These are phyloP conservation scores for Colletotrichum theobromicola DNA, from an alignment of 2,329 filamentous ascomycete species.

Conservation along the genomic window DNA sequence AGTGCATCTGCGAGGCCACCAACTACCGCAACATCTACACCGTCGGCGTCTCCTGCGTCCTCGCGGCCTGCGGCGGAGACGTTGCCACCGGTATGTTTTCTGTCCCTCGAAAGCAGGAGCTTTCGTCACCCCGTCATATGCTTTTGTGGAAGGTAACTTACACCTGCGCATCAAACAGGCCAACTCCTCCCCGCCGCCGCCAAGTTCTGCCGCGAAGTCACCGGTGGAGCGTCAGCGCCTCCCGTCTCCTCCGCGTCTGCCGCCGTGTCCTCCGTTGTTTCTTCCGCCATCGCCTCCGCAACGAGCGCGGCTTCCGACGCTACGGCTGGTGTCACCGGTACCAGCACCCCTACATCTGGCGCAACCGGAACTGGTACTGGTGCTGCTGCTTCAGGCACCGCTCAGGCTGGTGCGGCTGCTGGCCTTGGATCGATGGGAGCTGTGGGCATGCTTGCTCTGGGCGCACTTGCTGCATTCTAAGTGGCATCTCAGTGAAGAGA, in stretches of 20 bases:
- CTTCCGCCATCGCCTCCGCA: not conserved
- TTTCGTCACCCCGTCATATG: not conserved
- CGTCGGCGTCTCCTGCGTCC: constrained; percentile 43
- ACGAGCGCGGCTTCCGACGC: not conserved
- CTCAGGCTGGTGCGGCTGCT: not conserved
- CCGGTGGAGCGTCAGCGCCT: constrained; percentile 5
- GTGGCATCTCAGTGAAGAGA: not conserved
- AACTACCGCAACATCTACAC: constrained; percentile 42
- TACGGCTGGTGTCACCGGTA: not conserved
- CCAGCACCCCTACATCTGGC: not conserved
- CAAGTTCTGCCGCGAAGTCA: constrained; percentile 24
- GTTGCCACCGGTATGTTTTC: constrained; percentile 22
- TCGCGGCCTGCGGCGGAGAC: constrained; percentile 46
- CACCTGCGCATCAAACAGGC: not conserved
- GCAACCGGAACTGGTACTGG: not conserved
- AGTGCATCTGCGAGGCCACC: constrained; percentile 26
- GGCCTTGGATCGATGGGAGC: not conserved
- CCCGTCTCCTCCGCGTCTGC: constrained; percentile 2
- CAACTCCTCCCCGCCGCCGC: constrained; percentile 27
- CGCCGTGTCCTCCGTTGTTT: not conserved
- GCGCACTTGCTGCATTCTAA: constrained; percentile 16
- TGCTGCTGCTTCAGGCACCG: not conserved
- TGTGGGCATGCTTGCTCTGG: constrained; percentile 10
- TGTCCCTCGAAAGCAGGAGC: too few relatives aligned
- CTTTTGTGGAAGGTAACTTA: not conserved